phyloP scores from a whole-genome alignment of 2,329 filamentous ascomycete species.

The Trichophyton verrucosum region DNA sequence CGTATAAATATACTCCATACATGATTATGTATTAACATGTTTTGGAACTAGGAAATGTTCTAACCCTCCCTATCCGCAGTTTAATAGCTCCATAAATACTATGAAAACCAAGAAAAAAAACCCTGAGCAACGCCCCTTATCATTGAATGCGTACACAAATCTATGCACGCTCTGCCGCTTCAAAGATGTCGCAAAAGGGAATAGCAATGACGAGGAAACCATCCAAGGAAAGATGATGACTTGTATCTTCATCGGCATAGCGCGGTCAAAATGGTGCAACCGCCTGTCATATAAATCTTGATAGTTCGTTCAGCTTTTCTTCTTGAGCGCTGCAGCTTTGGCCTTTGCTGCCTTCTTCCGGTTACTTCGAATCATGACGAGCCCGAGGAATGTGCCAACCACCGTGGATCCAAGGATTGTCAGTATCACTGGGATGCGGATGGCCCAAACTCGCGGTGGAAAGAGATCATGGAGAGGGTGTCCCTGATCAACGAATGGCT shows the following conservation, averaged over 20 bases:
- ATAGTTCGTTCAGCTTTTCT: slow-evolving; percentile 30
- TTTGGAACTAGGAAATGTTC: not conserved
- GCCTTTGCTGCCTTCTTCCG: slow-evolving; percentile 93
- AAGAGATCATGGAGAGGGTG: slow-evolving; percentile 92
- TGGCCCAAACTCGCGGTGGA: slow-evolving; percentile 94
- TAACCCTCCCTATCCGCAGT: not conserved
- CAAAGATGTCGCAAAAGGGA: not conserved
- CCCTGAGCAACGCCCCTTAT: not conserved
- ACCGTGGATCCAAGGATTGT: slow-evolving; percentile 84
- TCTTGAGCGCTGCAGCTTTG: slow-evolving; percentile 73
- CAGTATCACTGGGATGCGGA: slow-evolving; percentile 94
- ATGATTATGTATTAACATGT: not conserved
- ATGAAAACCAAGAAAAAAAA: not conserved
- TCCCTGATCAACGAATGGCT: slow-evolving; percentile 95
- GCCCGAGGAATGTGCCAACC: slow-evolving; percentile 85
- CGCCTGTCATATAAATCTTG: not conserved
- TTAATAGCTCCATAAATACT: not conserved
- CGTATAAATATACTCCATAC: not conserved
- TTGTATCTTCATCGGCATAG: not conserved
- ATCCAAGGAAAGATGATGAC: not conserved
- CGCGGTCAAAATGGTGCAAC: not conserved
- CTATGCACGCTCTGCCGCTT: not conserved
- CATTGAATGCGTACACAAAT: not conserved
- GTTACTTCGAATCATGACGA: slow-evolving; percentile 99
- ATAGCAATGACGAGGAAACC: not conserved